Conservation (phyloP, 225 moss, liverwort and hornwort species). For the Ulota crispa region DNA sequence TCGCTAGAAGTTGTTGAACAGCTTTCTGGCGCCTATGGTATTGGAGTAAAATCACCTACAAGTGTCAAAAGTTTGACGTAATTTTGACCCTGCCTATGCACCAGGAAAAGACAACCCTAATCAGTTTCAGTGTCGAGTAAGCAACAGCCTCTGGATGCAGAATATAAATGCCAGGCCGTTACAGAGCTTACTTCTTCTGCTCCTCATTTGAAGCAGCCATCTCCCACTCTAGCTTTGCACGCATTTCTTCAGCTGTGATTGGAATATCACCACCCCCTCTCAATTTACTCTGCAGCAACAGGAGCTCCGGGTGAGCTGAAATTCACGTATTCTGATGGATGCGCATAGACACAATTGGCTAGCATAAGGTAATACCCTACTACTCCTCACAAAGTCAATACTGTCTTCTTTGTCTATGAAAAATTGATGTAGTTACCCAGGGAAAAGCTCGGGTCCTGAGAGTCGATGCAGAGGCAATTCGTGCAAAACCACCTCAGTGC, state of each 20-base stretch:
- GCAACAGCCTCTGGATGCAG: conserved; percentile 5
- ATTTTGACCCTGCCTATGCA: background rate
- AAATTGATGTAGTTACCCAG: conserved; percentile 14
- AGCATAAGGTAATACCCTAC: background rate
- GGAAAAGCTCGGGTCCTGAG: background rate
- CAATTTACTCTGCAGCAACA: conserved; percentile 15
- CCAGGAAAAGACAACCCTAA: background rate
- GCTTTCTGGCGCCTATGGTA: conserved; percentile 36
- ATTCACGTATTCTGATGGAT: background rate
- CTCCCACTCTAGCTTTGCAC: conserved; percentile 46
- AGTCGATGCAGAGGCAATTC: conserved; percentile 21
- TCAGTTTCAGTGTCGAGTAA: background rate
- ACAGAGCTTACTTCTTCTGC: conserved; percentile 54
- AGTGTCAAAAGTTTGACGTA: conserved; percentile 8
- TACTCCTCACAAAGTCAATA: background rate
- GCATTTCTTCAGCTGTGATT: conserved; percentile 32
- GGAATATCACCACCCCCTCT: conserved; percentile 12
- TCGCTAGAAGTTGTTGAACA: conserved; percentile 26
- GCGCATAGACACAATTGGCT: background rate
- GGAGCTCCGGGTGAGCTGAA: conserved; percentile 4
- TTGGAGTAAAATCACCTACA: conserved; percentile 5
- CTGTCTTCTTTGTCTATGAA: background rate
- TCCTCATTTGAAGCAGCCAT: conserved; percentile 50
- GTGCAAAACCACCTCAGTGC: conserved; percentile 25
- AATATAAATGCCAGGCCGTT: background rate